Evolutionary conservation across 2,329 filamentous ascomycete species (phyloP), one percentile per base, ranked within the genome.

Genomic region (Hymenotorrendiella dingleyae): DNA sequence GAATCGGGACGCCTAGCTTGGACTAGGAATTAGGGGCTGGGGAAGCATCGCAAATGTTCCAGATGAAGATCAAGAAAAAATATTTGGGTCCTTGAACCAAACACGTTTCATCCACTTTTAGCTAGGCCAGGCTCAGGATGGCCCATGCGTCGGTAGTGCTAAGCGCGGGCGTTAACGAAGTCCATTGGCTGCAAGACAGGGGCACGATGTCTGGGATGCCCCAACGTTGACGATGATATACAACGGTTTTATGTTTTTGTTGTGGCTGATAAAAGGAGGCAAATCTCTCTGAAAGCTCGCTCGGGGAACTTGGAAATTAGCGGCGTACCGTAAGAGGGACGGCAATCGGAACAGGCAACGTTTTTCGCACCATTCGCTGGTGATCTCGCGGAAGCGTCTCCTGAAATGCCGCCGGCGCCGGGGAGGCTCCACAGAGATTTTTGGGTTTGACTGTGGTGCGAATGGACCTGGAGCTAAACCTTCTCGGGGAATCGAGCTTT

Each of bases 341-440:
- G 35, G 35, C 23, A 14, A 23, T 26, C 14, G 16, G 24, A 36
- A 11, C 12, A 26, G 14, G 14, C 30, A 9, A n/a, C 12, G 14
- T 34, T 21, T 21, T 34, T 9, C 22, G 30, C 30, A 34, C 30
- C 30, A 21, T 21, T 34, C n/a, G 17, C 20, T 10, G 33, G 19
- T 46, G 48, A 40, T 34, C 47, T 50, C 52, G 49, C 52, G 52
- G 49, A 52, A 50, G 24, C 37, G 37, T 27, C 11, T 45, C 30
- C 47, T 28, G n/a, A 44, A 50, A 41, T 49, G 41, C 49, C 52
- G 47, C 47, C 47, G 49, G 49, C 49, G 49, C 52, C n/a, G n/a
- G n/a, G n/a, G n/a, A n/a, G n/a, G n/a, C n/a, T n/a, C n/a, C n/a
- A n/a, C n/a, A 49, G 29, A 20, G 16, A n/a, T n/a, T 38, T 43